Conservation (phyloP, 192 early-diverging fungal genomes). For the Mortierella claussenii region DNA sequence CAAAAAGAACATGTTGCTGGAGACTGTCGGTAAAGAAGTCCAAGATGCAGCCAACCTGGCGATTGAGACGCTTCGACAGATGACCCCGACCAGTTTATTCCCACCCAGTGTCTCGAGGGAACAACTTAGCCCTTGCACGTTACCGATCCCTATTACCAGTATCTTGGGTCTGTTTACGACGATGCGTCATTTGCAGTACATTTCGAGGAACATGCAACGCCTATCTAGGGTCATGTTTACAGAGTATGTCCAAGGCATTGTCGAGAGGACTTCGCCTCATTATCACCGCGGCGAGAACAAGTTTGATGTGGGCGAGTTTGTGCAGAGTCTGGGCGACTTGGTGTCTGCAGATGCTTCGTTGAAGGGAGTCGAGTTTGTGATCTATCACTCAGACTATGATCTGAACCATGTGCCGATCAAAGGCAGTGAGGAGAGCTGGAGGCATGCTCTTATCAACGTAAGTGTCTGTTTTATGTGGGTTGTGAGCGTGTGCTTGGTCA, state of each 20-base stretch:
- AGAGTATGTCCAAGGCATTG: slow-evolving; percentile 44
- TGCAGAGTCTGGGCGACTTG: slow-evolving; percentile 68
- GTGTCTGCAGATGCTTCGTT: slow-evolving; percentile 63
- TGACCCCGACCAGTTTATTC: slow-evolving; percentile 58
- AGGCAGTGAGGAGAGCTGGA: slow-evolving; percentile 64
- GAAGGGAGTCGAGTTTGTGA: slow-evolving; percentile 64
- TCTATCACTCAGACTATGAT: slow-evolving; percentile 64
- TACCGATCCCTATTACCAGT: slow-evolving; percentile 63
- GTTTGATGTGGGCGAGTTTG: slow-evolving; percentile 68
- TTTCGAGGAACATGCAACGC: slow-evolving; percentile 56
- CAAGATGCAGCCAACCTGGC: slow-evolving; percentile 60
- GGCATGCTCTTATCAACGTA: slow-evolving; percentile 65
- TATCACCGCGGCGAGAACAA: slow-evolving; percentile 30
- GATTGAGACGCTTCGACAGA: slow-evolving; percentile 60
- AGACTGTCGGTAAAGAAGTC: slow-evolving; percentile 57
- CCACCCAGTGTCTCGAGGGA: slow-evolving; percentile 57
- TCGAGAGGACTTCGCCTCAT: slow-evolving; percentile 26
- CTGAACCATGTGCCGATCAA: slow-evolving; percentile 61
- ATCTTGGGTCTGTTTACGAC: slow-evolving; percentile 65
- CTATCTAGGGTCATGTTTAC: slow-evolving; percentile 55
- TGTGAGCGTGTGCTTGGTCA: too few species aligned
- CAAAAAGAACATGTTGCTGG: slow-evolving; percentile 41
- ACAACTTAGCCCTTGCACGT: slow-evolving; percentile 63
- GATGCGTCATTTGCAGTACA: slow-evolving; percentile 62
- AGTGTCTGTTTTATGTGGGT: too few species aligned